phyloP scores from a whole-genome alignment of 306 rosid species.

The Vicia faba region DNA sequence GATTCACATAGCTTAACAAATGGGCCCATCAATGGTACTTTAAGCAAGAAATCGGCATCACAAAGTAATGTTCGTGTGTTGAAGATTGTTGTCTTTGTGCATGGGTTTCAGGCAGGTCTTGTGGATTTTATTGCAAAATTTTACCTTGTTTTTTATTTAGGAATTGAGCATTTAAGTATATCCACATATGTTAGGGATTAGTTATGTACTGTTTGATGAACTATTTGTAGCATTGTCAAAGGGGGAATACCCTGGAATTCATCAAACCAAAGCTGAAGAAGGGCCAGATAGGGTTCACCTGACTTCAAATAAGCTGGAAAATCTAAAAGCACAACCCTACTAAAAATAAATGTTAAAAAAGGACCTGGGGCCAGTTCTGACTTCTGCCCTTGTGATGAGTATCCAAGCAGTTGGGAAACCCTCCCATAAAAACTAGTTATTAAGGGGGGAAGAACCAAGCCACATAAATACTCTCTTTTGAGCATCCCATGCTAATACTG shows the following conservation, averaged over 20 bases:
- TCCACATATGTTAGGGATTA: not conserved
- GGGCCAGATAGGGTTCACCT: not conserved
- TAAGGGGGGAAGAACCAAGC: not conserved
- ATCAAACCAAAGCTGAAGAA: conserved; percentile 2
- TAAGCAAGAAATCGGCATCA: conserved; percentile 43
- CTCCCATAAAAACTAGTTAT: not conserved
- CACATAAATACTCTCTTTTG: not conserved
- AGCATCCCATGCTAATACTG: not conserved
- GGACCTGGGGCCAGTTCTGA: not conserved
- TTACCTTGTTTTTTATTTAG: conserved; percentile 11
- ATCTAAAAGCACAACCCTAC: not conserved
- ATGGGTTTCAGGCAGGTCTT: conserved; percentile 95
- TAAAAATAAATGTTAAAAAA: not conserved
- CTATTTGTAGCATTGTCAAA: conserved; percentile 16
- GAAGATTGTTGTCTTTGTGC: conserved; percentile 90
- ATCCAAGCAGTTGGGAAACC: not conserved
- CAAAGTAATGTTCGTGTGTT: conserved; percentile 56
- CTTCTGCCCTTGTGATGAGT: not conserved
- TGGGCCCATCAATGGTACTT: conserved; percentile 43
- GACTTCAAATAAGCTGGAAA: not conserved
- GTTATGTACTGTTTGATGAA: conserved; percentile 25
- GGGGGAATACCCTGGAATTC: not conserved
- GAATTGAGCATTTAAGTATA: conserved; percentile 23
- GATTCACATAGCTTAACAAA: conserved; percentile 42
- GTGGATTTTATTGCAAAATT: conserved; percentile 36